Evolutionary conservation across 441 rosid species (phyloP).

Genomic region (Breynia disticha): DNA sequence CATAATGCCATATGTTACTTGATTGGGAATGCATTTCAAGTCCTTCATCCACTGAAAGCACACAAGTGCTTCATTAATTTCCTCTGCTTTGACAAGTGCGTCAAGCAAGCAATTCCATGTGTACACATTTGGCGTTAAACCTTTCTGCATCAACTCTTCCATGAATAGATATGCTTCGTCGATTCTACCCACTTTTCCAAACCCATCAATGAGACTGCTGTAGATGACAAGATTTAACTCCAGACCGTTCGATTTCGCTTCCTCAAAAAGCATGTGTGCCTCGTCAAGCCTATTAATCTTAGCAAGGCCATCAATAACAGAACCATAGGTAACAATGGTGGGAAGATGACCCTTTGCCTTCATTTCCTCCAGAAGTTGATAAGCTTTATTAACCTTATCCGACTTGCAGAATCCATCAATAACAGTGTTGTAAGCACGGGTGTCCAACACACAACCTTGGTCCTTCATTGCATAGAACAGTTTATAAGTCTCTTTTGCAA

Average conservation of each 20-base stretch:
- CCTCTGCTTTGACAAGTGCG: slow-evolving; percentile 85
- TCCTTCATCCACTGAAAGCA: slow-evolving; percentile 84
- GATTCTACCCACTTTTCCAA: slow-evolving; percentile 89
- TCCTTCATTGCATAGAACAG: slow-evolving; percentile 83
- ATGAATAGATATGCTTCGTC: slow-evolving; percentile 91
- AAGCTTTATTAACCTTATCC: slow-evolving; percentile 80
- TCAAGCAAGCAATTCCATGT: slow-evolving; percentile 96
- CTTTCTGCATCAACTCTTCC: slow-evolving; percentile 93
- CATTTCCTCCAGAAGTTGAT: slow-evolving; percentile 92
- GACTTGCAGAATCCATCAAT: slow-evolving; percentile 92
- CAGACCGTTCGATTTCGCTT: slow-evolving; percentile 67
- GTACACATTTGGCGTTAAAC: slow-evolving; percentile 63
- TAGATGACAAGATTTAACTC: slow-evolving; percentile 68
- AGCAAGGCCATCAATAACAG: slow-evolving; percentile 73
- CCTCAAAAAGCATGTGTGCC: slow-evolving; percentile 92
- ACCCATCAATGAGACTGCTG: slow-evolving; percentile 86
- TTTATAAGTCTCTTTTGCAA: slow-evolving; percentile 67
- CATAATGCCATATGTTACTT: slow-evolving; percentile 62
- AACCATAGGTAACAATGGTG: slow-evolving; percentile 86
- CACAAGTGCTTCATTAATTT: slow-evolving; percentile 72
- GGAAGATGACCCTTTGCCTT: slow-evolving; percentile 64
- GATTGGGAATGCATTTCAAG: slow-evolving; percentile 61
- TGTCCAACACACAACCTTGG: slow-evolving; percentile 75
- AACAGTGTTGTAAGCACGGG: slow-evolving; percentile 72
- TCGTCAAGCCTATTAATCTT: slow-evolving; percentile 95